Conservation (phyloP, 148 eudicot species). For the Euryodendron excelsum region DNA sequence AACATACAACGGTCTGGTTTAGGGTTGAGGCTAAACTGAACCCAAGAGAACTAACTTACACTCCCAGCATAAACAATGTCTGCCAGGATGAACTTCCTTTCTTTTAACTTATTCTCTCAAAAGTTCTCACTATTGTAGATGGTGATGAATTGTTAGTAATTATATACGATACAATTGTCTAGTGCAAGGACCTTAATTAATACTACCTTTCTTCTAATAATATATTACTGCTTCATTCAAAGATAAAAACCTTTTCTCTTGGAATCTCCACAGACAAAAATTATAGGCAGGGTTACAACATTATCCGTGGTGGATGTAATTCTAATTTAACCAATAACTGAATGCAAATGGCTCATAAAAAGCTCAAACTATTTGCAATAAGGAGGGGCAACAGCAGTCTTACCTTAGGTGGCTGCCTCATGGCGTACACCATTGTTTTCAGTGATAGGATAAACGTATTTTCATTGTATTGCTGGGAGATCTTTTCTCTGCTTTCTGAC, state of each 20-base stretch:
- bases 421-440: conserved; percentile 66
- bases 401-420: conserved; percentile 82
- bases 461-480: conserved; percentile 46
- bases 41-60: not conserved
- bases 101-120: not conserved
- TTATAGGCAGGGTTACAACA: not conserved
- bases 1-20: too few relatives aligned
- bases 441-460: too few relatives aligned
- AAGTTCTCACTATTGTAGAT: not conserved
- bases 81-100: not conserved
- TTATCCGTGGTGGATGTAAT: not conserved
- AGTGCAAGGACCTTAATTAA: not conserved
- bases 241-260: not conserved
- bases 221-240: not conserved
- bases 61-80: not conserved
- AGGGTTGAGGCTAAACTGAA: too few relatives aligned
- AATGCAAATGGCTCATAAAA: not conserved
- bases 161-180: not conserved
- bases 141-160: not conserved
- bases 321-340: not conserved
- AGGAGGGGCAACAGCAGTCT: not conserved
- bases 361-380: conserved; percentile 1
- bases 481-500: conserved; percentile 29
- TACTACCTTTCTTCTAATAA: not conserved
- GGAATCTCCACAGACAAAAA: not conserved